These are phyloP conservation scores for Aspergillus chevalieri DNA, from an alignment of 2,329 filamentous ascomycete species.

Conservation along the genomic window DNA sequence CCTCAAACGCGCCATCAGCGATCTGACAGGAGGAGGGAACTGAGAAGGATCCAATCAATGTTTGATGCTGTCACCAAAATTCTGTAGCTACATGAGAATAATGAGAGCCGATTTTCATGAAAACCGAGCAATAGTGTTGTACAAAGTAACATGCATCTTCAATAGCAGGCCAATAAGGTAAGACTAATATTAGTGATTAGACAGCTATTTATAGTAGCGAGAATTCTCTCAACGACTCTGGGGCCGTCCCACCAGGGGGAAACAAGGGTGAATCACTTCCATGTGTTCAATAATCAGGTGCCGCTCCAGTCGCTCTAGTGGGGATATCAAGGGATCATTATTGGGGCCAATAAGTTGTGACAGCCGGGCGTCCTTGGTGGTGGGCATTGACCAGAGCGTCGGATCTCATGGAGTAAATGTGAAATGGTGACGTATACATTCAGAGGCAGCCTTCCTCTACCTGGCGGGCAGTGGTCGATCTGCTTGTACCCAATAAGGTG, in stretches of 20 bases:
- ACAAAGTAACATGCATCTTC: neutral
- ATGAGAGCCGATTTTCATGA: neutral
- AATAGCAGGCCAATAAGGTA: neutral
- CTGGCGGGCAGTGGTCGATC: constrained; percentile 4
- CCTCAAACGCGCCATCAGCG: neutral
- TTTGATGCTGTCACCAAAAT: neutral
- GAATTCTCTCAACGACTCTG: neutral
- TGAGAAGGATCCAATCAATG: neutral
- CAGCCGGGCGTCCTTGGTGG: neutral
- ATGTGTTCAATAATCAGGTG: no score
- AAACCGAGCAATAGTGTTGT: neutral
- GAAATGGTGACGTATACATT: constrained; percentile 9
- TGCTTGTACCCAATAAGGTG: no score
- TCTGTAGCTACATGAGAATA: neutral
- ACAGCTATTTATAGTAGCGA: neutral
- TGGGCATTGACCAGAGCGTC: neutral
- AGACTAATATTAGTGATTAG: neutral
- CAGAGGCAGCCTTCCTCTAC: constrained; percentile 17
- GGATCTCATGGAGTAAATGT: neutral
- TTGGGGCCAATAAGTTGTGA: no score
- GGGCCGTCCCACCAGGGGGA: no score
- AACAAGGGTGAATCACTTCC: no score
- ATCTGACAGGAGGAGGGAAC: neutral
- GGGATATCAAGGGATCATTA: neutral
- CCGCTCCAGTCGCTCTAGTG: no score